Evolutionary conservation across 2,329 filamentous ascomycete species (phyloP).

Genomic region (Paraconiothyrium brasiliense): DNA sequence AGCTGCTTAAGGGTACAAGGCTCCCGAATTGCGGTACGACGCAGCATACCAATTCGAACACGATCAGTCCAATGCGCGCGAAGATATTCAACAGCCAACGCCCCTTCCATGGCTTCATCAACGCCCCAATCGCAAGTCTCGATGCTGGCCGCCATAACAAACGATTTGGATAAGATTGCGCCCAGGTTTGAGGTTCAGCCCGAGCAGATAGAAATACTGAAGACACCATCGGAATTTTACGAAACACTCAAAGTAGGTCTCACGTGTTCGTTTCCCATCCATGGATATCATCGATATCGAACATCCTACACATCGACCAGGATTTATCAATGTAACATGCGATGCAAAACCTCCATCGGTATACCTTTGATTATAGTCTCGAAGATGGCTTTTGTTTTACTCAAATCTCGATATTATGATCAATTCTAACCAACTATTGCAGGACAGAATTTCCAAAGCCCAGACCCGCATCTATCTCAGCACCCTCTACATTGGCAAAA

Average conservation of each 20-base stretch:
- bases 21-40: constrained; percentile 29
- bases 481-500: constrained; percentile 96
- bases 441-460: constrained; percentile 79
- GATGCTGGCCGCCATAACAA: constrained; percentile 68
- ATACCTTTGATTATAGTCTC: background rate
- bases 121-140: constrained; percentile 59
- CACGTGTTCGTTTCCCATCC: constrained; percentile 2
- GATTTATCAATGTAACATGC: no score
- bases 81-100: constrained; percentile 46
- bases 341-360: background rate
- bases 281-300: background rate
- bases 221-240: constrained; percentile 89
- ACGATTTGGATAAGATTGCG: constrained; percentile 85
- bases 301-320: no score
- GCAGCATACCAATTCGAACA: constrained; percentile 26
- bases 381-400: no score
- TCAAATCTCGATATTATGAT: background rate
- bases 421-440: background rate
- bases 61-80: constrained; percentile 32
- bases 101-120: constrained; percentile 37
- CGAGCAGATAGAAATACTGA: constrained; percentile 80
- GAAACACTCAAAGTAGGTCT: constrained; percentile 80
- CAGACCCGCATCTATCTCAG: constrained; percentile 86
- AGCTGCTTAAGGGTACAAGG: constrained; percentile 36
- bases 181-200: constrained; percentile 89